Evolutionary conservation across 179 eudicot species (phyloP).

Genomic region (Carnegiea gigantea): DNA sequence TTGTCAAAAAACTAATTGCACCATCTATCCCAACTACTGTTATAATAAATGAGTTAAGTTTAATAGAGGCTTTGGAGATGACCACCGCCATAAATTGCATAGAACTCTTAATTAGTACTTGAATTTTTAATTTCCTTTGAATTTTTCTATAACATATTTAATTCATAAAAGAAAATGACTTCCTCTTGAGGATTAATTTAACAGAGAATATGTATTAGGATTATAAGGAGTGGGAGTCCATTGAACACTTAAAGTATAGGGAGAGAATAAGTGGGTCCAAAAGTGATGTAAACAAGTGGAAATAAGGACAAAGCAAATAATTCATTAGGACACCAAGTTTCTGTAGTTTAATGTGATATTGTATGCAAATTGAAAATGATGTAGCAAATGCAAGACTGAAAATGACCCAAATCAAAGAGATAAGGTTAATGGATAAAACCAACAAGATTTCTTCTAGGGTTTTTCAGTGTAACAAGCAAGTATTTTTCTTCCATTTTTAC

Average conservation of each 20-base stretch:
- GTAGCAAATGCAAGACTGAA: background rate
- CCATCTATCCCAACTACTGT: conserved; percentile 1
- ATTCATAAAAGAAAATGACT: background rate
- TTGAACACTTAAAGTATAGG: conserved; percentile 21
- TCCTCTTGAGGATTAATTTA: background rate
- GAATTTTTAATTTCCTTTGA: background rate
- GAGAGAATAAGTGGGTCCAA: conserved; percentile 25
- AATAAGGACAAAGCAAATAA: conserved; percentile 25
- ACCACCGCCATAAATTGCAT: conserved; percentile 22
- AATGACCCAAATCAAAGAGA: conserved; percentile 6
- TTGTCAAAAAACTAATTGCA: conserved; percentile 17
- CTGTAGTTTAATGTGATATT: background rate
- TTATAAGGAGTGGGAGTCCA: conserved; percentile 9
- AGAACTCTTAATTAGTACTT: background rate
- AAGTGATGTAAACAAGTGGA: conserved; percentile 31
- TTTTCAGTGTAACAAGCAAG: background rate
- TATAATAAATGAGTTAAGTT: background rate
- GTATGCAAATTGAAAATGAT: conserved; percentile 2
- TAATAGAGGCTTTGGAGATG: conserved; percentile 9
- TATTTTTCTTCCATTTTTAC: background rate
- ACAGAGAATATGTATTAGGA: background rate
- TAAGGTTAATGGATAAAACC: conserved; percentile 1
- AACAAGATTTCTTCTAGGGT: background rate
- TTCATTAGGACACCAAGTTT: background rate
- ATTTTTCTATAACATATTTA: background rate